Evolutionary conservation across 352 stramenopile genomes (phyloP).

Genomic region (Hyaloperonospora brassicae): DNA sequence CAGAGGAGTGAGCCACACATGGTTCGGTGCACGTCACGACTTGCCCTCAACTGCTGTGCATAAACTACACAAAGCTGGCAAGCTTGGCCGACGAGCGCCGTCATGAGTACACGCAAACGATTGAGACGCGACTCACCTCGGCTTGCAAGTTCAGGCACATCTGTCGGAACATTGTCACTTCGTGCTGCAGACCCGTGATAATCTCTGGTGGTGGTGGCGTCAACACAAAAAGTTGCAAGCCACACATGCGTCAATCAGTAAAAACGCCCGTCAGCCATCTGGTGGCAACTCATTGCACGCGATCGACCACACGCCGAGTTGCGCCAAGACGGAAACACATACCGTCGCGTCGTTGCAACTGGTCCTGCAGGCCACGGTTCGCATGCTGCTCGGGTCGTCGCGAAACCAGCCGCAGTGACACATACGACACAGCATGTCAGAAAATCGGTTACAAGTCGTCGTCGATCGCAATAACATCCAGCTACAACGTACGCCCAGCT

Average conservation of each 20-base stretch:
- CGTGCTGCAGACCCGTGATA: slow-evolving; percentile 60
- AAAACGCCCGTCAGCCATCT: slow-evolving; percentile 9
- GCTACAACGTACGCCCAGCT: slow-evolving; percentile 44
- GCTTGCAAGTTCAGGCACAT: slow-evolving; percentile 76
- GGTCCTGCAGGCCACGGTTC: slow-evolving; percentile 64
- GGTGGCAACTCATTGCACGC: not conserved
- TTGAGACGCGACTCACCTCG: slow-evolving; percentile 39
- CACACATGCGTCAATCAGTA: slow-evolving; percentile 11
- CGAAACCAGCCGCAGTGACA: not conserved
- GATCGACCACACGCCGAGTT: slow-evolving; percentile 12
- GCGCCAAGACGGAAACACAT: slow-evolving; percentile 14
- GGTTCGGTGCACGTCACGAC: slow-evolving; percentile 11
- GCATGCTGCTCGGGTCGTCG: slow-evolving; percentile 27
- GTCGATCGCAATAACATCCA: not conserved
- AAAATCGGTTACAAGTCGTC: slow-evolving; percentile 1
- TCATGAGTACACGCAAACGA: not conserved
- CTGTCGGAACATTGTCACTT: slow-evolving; percentile 74
- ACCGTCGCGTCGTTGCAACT: slow-evolving; percentile 53
- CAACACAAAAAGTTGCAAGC: slow-evolving; percentile 6
- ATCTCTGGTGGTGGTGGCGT: slow-evolving; percentile 32
- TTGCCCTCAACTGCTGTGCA: slow-evolving; percentile 11
- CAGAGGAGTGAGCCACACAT: slow-evolving; percentile 18
- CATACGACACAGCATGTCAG: slow-evolving; percentile 8
- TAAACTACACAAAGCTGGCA: slow-evolving; percentile 1
- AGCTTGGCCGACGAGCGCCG: not conserved